These are phyloP conservation scores for Penicillium brasilianum DNA, from an alignment of 2,329 filamentous ascomycete genomes.

Conservation along the genomic window DNA sequence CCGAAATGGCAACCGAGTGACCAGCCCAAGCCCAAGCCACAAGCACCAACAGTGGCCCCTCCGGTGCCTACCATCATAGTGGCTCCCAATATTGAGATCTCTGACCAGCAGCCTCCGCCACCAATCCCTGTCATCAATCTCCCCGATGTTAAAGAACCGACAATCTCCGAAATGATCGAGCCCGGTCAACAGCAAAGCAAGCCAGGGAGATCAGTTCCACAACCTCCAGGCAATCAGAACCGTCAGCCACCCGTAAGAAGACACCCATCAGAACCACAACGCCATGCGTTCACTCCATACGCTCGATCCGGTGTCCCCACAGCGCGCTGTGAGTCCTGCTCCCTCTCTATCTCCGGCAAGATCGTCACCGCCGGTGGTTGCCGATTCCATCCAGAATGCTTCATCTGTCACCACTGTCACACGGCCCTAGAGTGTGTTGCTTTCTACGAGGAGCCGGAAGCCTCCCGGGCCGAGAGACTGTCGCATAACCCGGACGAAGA, in stretches of 20 bases:
- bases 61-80: slow-evolving; percentile 60
- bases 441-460: slow-evolving; percentile 89
- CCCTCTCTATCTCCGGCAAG: slow-evolving; percentile 82
- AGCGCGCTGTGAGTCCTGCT: slow-evolving; percentile 82
- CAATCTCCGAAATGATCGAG: slow-evolving; percentile 42
- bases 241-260: slow-evolving; percentile 37
- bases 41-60: slow-evolving; percentile 29
- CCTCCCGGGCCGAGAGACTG: slow-evolving; percentile 71
- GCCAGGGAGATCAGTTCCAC: slow-evolving; percentile 24
- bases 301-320: slow-evolving; percentile 60
- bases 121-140: slow-evolving; percentile 57
- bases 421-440: slow-evolving; percentile 92
- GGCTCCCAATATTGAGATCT: slow-evolving; percentile 40
- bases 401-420: slow-evolving; percentile 84
- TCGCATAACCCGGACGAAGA: slow-evolving; percentile 68
- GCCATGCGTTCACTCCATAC: slow-evolving; percentile 45
- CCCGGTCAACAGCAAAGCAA: slow-evolving; percentile 21
- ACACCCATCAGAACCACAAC: slow-evolving; percentile 46
- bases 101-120: slow-evolving; percentile 27
- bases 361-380: slow-evolving; percentile 82
- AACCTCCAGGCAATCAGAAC: slow-evolving; percentile 21
- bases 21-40: slow-evolving; percentile 33
- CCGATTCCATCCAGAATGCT: slow-evolving; percentile 92
- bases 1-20: slow-evolving; percentile 72
- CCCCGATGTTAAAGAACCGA: slow-evolving; percentile 51